A percentile compares a stretch with the other conserved stretches of the same genome.
Evolutionary conservation across 1,139 yeast species (phyloP).

Genomic region (Candida glucosophila): DNA sequence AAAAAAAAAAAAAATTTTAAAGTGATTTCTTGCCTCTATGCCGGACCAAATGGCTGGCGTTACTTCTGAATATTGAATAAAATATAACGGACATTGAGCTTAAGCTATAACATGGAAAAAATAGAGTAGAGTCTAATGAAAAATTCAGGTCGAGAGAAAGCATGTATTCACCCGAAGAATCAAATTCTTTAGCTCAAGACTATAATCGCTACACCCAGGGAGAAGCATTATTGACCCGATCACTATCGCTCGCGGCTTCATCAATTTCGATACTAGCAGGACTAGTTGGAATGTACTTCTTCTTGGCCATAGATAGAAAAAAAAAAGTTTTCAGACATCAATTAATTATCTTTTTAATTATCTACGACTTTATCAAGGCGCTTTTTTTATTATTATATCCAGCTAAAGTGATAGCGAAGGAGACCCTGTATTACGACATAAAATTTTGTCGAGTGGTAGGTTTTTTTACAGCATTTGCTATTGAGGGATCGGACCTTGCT

Average conservation of each 20-base stretch:
- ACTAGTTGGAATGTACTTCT: constrained; percentile 42
- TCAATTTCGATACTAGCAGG: constrained; percentile 50
- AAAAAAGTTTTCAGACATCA: constrained; percentile 63
- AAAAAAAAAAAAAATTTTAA: no score
- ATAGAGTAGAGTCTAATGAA: no score
- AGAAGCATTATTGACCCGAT: constrained; percentile 2
- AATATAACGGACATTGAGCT: background rate
- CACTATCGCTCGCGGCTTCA: constrained; percentile 29
- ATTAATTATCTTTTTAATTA: constrained; percentile 55
- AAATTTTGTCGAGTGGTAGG: constrained; percentile 70
- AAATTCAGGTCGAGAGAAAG: no score
- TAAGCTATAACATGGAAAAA: background rate
- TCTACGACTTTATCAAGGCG: constrained; percentile 73
- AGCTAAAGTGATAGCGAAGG: constrained; percentile 42
- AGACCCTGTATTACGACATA: constrained; percentile 42
- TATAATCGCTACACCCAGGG: constrained; percentile 3
- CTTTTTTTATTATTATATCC: constrained; percentile 66
- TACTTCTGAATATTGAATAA: no score
- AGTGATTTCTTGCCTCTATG: no score
- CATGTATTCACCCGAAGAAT: no score
- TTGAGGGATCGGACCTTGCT: constrained; percentile 85
- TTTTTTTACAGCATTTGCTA: constrained; percentile 73
- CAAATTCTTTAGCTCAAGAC: no score
- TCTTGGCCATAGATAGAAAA: constrained; percentile 54
- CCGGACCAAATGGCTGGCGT: no score